phyloP scores from a whole-genome alignment of 1,284 basidiomycete genomes.

The Marasmius sp. region DNA sequence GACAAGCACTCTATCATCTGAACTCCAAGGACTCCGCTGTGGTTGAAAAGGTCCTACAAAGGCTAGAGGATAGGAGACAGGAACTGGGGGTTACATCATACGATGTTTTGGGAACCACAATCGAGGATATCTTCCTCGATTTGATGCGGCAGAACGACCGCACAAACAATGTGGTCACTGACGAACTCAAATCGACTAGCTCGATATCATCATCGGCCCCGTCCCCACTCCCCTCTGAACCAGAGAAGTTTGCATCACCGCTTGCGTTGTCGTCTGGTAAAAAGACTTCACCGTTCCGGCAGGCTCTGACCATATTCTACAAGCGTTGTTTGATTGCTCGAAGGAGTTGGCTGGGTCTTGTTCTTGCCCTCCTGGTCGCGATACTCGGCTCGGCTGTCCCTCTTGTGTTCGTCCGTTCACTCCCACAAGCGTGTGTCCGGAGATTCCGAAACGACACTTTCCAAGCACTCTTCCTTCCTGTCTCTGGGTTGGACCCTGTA shows the following conservation, averaged over 20 bases:
- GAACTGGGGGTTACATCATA: constrained; percentile 48
- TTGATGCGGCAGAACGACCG: constrained; percentile 49
- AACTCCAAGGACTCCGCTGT: constrained; percentile 52
- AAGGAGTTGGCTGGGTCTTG: constrained; percentile 67
- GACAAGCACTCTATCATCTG: constrained; percentile 51
- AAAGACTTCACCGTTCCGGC: constrained; percentile 48
- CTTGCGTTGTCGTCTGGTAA: constrained; percentile 51
- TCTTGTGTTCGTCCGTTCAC: constrained; percentile 58
- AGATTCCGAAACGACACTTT: constrained; percentile 32
- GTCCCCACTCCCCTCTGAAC: background rate
- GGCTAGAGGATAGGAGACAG: constrained; percentile 47
- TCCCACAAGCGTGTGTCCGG: constrained; percentile 49
- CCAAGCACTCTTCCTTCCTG: constrained; percentile 49
- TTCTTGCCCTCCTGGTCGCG: constrained; percentile 61
- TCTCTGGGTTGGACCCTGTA: constrained; percentile 32
- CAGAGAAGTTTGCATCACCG: constrained; percentile 10
- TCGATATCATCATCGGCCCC: background rate
- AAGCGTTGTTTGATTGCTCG: constrained; percentile 69
- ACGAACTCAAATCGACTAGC: constrained; percentile 2
- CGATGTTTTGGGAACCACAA: constrained; percentile 70
- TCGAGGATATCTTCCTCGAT: constrained; percentile 79
- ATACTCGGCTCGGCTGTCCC: constrained; percentile 66
- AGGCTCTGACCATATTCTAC: constrained; percentile 70
- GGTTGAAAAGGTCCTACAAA: constrained; percentile 56
- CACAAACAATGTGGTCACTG: background rate